Base-by-base conservation (phyloP, 805 yeast species). In the Ogataea trehalophila region DNA sequence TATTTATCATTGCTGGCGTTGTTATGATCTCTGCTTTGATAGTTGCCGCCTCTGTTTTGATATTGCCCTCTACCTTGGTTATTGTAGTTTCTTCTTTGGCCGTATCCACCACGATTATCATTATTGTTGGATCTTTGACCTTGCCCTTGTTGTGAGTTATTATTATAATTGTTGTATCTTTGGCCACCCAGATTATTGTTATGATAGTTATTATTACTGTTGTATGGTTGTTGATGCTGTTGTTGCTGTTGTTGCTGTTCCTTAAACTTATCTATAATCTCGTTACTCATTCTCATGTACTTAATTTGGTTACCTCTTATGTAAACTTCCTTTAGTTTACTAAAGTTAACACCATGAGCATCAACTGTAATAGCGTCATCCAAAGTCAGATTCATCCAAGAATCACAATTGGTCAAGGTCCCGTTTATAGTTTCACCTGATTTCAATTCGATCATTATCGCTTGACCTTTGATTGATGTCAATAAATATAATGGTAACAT, bases 341-440 rank as follows among this genome's bases (percentile, higher is more conserved):
- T 65, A 63, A 79, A 86, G 45, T 72, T 72, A 53, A 77, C 81
- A 36, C 87, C 92, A 55, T 75, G 63, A 38, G 80, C 71, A 57
- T 80, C 79, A 15, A 83, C 76, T 61, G 83, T 86, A 42, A 82
- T 78, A 15, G 85, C 97, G 53, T 90, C 83, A 33, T 75, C 75
- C 45, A 94, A 73, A 1, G 96, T 87, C 54, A 94, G 73, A 66
- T 94, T 94, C 99, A 94, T 94, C 90, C 95, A 87, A 37, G 88
- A 83, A 65, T 94, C 99, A 58, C 96, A 89, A 61, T 87, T 86
- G 47, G 81, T 79, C 50, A 94, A 73, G 47, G 77, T 79, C 43
- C 99, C 99, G 60, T 85, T 85, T 43, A 91, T 73, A 9, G 92
- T 83, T 60, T 88, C 97, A 33, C 98, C 97, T 47, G 85, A 83